Evolutionary conservation across 495 filamentous ascomycete genomes (phyloP).

Genomic region (Staphylotrichum tortipilum): DNA sequence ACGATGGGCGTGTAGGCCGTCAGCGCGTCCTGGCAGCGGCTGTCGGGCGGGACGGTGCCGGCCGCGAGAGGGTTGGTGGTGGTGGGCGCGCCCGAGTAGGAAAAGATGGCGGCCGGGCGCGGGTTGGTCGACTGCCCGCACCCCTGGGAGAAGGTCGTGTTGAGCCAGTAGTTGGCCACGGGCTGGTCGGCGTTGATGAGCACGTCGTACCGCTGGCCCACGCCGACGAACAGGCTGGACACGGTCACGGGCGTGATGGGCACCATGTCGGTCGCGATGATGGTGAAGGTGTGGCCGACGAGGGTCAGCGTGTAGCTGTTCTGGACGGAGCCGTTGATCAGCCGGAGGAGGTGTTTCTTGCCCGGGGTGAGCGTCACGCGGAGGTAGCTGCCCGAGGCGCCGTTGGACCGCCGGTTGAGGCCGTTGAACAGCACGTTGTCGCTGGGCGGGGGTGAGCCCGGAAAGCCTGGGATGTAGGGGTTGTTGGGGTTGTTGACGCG

Average conservation of each 20-base stretch:
- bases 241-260: constrained; percentile 38
- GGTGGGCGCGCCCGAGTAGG: no score
- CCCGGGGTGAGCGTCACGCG: constrained; percentile 22
- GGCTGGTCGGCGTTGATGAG: constrained; percentile 52
- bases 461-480: constrained; percentile 26
- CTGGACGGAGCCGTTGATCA: no score
- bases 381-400: constrained; percentile 24
- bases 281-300: constrained; percentile 45
- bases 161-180: constrained; percentile 52
- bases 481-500: constrained; percentile 14
- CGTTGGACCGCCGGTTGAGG: constrained; percentile 30
- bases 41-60: no score
- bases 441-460: constrained; percentile 22
- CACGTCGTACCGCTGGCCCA: constrained; percentile 65
- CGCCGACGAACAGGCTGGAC: constrained; percentile 31
- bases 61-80: no score
- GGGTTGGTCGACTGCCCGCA: no score
- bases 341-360: no score
- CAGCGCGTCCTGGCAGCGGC: no score
- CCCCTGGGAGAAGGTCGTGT: constrained; percentile 21
- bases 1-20: no score
- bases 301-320: constrained; percentile 34
- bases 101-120: no score
- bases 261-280: constrained; percentile 46
- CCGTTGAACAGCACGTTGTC: constrained; percentile 32